A percentile compares a stretch with the other conserved stretches of the same genome.
These are phyloP conservation scores for Colletotrichum liriopes DNA, from an alignment of 2,329 filamentous ascomycete genomes.

Conservation along the genomic window DNA sequence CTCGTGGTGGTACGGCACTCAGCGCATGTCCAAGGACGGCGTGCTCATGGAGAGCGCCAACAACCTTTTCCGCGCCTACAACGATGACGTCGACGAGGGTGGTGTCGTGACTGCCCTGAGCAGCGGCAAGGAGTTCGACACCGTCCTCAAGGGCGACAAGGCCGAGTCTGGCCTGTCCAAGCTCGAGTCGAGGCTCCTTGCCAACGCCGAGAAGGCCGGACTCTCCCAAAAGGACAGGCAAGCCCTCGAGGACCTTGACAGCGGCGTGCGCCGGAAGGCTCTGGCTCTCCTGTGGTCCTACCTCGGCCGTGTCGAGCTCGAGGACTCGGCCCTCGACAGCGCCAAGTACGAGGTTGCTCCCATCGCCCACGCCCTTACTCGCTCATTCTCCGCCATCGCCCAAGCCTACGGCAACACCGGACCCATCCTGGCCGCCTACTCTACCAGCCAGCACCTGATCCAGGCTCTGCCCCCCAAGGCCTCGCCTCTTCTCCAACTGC, in stretches of 20 bases:
- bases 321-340: conserved; percentile 82
- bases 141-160: conserved; percentile 82
- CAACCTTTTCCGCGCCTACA: conserved; percentile 93
- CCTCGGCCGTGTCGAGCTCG: conserved; percentile 88
- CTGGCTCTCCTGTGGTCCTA: conserved; percentile 96
- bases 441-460: conserved; percentile 87
- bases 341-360: conserved; percentile 93
- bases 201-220: conserved; percentile 68
- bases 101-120: conserved; percentile 87
- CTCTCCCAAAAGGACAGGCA: conserved; percentile 82
- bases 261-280: conserved; percentile 85
- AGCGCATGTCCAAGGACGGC: conserved; percentile 92
- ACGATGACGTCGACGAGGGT: conserved; percentile 85
- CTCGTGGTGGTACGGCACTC: conserved; percentile 98
- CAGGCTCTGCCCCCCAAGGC: conserved; percentile 89
- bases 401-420: conserved; percentile 89
- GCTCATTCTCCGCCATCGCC: conserved; percentile 88
- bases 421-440: conserved; percentile 87
- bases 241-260: conserved; percentile 85
- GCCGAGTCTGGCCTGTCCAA: conserved; percentile 86
- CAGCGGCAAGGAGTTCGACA: conserved; percentile 87
- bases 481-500: conserved; percentile 92
- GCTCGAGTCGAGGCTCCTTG: conserved; percentile 83
- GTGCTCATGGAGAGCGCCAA: conserved; percentile 94
- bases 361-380: conserved; percentile 86